These are phyloP conservation scores for Hypomontagnella submonticulosa DNA, from an alignment of 495 filamentous ascomycete species.

Conservation along the genomic window DNA sequence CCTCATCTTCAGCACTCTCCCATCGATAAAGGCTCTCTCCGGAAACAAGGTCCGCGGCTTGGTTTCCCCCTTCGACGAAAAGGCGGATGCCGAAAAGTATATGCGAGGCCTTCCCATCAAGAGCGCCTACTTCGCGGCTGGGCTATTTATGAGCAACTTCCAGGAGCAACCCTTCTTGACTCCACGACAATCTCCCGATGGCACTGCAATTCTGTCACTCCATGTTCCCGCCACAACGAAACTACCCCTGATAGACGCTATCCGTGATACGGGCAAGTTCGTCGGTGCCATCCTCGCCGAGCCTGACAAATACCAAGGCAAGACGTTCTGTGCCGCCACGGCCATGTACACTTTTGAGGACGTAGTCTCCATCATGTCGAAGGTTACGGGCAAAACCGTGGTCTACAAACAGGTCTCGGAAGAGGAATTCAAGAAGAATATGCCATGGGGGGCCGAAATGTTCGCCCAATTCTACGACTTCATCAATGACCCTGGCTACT, in stretches of 20 bases:
- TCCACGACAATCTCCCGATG: conserved; percentile 45
- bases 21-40: conserved; percentile 49
- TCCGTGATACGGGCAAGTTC: conserved; percentile 62
- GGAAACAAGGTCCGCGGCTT: conserved; percentile 49
- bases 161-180: conserved; percentile 42
- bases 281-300: conserved; percentile 62
- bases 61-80: conserved; percentile 58
- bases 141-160: conserved; percentile 65
- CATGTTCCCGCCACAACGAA: conserved; percentile 43
- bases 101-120: conserved; percentile 53
- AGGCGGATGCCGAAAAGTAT: conserved; percentile 56
- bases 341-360: conserved; percentile 53
- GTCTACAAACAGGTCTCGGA: conserved; percentile 56
- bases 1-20: conserved; percentile 63
- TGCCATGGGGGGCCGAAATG: conserved; percentile 47
- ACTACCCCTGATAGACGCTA: conserved; percentile 59
- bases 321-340: conserved; percentile 55
- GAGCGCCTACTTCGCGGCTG: conserved; percentile 57
- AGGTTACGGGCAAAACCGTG: conserved; percentile 59
- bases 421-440: conserved; percentile 49
- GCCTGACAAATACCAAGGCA: conserved; percentile 63
- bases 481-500: conserved; percentile 60
- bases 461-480: conserved; percentile 52
- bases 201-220: conserved; percentile 47
- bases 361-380: conserved; percentile 51